Conservation (phyloP, 768 basidiomycete genomes). For the Leccinum longicurvipes region DNA sequence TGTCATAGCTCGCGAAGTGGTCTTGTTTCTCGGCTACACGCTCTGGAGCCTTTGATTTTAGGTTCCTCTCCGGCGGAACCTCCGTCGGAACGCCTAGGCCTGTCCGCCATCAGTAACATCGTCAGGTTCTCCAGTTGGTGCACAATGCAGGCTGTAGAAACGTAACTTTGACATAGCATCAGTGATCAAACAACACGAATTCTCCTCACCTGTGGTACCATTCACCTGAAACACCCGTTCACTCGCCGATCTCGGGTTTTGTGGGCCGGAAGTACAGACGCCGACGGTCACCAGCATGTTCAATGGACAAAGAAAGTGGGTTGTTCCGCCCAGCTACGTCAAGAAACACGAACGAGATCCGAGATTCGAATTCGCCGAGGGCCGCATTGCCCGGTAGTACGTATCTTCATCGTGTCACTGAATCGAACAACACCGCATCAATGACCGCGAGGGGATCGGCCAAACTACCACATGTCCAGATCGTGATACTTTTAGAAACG, state of each 20-base stretch:
- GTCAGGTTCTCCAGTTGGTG: background rate
- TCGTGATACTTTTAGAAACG: background rate
- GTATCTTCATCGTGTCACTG: background rate
- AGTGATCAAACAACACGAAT: background rate
- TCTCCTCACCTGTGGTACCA: background rate
- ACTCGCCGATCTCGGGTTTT: background rate
- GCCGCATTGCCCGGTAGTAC: background rate
- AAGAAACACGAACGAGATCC: background rate
- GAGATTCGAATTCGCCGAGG: background rate
- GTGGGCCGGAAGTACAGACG: background rate
- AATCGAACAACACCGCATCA: background rate
- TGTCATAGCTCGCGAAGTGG: slow-evolving; percentile 40
- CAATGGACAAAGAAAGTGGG: background rate
- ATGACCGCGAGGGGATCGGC: background rate
- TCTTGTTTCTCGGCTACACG: background rate
- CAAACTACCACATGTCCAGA: too few species aligned
- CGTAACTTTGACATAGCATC: background rate
- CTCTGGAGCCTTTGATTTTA: too few species aligned
- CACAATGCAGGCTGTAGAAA: background rate
- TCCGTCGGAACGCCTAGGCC: background rate
- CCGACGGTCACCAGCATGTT: background rate
- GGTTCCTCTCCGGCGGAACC: too few species aligned
- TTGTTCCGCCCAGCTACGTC: background rate
- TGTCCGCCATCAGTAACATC: background rate
- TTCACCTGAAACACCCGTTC: background rate